Base-by-base conservation (phyloP, 305 asterid species). In the Fraxinus platypoda region DNA sequence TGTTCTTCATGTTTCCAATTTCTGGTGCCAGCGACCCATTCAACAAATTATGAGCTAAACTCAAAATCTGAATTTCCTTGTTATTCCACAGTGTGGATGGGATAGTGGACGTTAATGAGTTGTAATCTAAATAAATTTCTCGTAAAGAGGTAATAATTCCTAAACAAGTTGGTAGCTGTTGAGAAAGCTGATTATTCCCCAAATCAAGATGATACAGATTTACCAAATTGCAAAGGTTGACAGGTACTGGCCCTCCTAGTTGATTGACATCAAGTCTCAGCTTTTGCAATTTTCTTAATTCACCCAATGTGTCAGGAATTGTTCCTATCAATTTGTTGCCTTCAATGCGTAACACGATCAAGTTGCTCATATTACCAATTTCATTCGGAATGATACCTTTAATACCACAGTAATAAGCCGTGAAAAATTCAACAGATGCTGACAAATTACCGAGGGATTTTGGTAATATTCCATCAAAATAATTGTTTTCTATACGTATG, bases 11-110 rank as follows among this genome's bases (percentile, higher is more conserved):
- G 13, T 77, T 81, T 1, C 82, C 78, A 2, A 84, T 73, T 72
- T 77, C 80, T 54, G 15, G 52, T 4, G 87, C 25, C 80, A 84
- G 52, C 0, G 75, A 80, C 8, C 86, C 86, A 25, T 76, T 3
- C 28, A 80, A 54, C 1, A 0, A 15, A 34, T 84, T 84, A 0
- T 26, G 1, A 26, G 1, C 28, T 26, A 26, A 26, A 26, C 1
- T 26, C 28, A 26, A 26, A 26, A 26, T 0, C 28, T 26, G 28
- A 26, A 26, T 26, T 26, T 26, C 28, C 28, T 26, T 26, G 28
- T 26, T 26, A 26, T 0, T 26, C 28, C 28, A 26, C 28, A 26
- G 28, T 26, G 28, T 26, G 28, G 28, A 26, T 26, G 28, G 28
- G 28, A 26, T 26, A 26, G 1, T 26, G 28, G 28, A 26, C 0